Evolutionary conservation across 2,329 filamentous ascomycete species (phyloP), one percentile per base, ranked within the genome.

Genomic region (Blastomyces emzantsi): DNA sequence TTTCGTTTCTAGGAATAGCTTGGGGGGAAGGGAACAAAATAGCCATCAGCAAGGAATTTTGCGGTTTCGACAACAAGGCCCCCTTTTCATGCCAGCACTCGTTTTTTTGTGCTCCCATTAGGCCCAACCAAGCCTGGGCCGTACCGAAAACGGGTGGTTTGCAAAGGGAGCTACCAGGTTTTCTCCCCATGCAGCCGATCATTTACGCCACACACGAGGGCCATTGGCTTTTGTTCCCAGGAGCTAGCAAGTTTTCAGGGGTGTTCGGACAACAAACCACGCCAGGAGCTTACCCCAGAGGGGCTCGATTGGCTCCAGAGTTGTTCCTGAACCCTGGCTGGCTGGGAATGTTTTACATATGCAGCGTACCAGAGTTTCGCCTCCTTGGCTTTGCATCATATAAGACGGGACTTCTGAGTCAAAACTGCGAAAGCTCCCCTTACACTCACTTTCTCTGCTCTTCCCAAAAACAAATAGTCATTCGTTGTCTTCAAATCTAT

Each of bases 401-500:
- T 60, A 60, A 60, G 36, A 60, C 43, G 19, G 17, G 2, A n/a
- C 19, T 28, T 43, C 25, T n/a, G 41, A 22, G 49, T 60, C 58
- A 60, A 49, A 60, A 33, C 43, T 47, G 17, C 13, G 22, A n/a
- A 36, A 19, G n/a, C n/a, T 61, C 17, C 41, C 4, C 45, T 41
- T 19, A 17, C n/a, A 47, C 19, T 59, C 36, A 3, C 25, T 33
- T 15, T 60, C 41, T 60, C 9, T 30, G 30, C 19, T 55, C 5
- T 13, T 36, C 8, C n/a, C 22, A 25, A 51, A 52, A 54, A 28
- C 2, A 47, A 33, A 30, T 41, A 61, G 47, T 61, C 60, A 54
- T 25, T 55, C 49, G 60, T 55, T 55, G 19, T 54, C 36, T 61
- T n/a, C 19, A 49, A 47, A 49, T 17, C 59, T 17, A 22, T 28